These are phyloP conservation scores for Testicularia cyperi DNA, from an alignment of 1,284 basidiomycete genomes.

Conservation along the genomic window DNA sequence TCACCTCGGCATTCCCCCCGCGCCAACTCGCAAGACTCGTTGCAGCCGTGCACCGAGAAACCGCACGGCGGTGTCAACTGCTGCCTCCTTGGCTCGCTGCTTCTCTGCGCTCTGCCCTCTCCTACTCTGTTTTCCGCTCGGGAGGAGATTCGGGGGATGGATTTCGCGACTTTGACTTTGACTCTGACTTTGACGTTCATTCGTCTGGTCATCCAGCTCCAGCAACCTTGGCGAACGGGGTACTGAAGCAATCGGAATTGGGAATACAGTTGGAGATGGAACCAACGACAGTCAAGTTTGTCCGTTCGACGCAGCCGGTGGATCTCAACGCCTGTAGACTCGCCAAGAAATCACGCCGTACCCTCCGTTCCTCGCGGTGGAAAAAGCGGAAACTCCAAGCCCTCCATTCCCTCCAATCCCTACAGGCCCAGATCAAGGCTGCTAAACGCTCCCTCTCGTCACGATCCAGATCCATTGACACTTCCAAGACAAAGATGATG, in stretches of 20 bases:
- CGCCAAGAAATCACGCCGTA: slow-evolving; percentile 13
- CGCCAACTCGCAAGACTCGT: slow-evolving; percentile 1
- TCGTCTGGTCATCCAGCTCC: too few species aligned
- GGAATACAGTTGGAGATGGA: too few species aligned
- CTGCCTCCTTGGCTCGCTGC: slow-evolving; percentile 27
- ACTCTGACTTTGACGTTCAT: too few species aligned
- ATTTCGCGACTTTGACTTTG: too few species aligned
- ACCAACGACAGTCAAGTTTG: slow-evolving; percentile 23
- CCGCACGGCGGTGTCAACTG: slow-evolving; percentile 3
- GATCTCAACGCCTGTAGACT: slow-evolving; percentile 30
- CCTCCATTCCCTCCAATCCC: slow-evolving; percentile 5
- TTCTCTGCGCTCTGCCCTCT: slow-evolving; percentile 10
- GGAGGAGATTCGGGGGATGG: too few species aligned
- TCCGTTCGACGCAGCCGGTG: slow-evolving; percentile 22
- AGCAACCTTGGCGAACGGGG: too few species aligned
- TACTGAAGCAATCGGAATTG: not conserved
- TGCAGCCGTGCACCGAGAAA: slow-evolving; percentile 10
- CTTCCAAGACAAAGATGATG: too few species aligned
- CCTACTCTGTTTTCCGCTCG: too few species aligned
- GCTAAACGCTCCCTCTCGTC: too few species aligned
- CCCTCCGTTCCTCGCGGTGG: slow-evolving; percentile 11
- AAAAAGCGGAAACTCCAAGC: slow-evolving; percentile 13
- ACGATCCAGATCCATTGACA: too few species aligned
- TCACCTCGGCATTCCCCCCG: slow-evolving; percentile 7
- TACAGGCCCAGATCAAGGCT: slow-evolving; percentile 4